Conservation (phyloP, 257 asterid species). For the Coffea eugenioides region DNA sequence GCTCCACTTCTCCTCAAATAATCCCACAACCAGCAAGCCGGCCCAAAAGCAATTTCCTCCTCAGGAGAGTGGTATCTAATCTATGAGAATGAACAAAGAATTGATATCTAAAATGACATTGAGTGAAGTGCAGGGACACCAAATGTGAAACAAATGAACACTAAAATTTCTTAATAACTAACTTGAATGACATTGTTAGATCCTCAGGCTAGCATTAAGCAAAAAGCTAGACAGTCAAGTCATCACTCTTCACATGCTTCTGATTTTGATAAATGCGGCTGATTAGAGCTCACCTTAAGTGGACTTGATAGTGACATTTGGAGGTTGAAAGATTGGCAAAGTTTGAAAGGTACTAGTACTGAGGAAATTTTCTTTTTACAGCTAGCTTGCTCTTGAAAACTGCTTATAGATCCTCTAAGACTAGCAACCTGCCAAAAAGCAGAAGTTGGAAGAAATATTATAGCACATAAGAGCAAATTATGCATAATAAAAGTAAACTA, state of each 20-base stretch:
- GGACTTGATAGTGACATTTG: conserved; percentile 81
- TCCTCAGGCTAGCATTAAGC: not conserved
- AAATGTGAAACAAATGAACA: not conserved
- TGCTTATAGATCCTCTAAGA: conserved; percentile 87
- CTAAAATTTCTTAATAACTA: not conserved
- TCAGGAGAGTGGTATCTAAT: conserved; percentile 84
- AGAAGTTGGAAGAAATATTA: conserved; percentile 12
- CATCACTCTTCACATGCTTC: not conserved
- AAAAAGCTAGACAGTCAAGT: conserved; percentile 1
- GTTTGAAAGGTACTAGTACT: conserved; percentile 65
- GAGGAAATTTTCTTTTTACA: conserved; percentile 69
- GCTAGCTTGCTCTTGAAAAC: conserved; percentile 99
- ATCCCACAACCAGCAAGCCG: conserved; percentile 99
- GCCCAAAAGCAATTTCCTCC: conserved; percentile 97
- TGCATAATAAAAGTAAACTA: not conserved
- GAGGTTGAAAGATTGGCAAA: conserved; percentile 75
- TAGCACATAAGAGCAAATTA: not conserved
- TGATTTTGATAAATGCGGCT: not conserved
- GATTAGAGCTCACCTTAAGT: conserved; percentile 54
- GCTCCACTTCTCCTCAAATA: conserved; percentile 95
- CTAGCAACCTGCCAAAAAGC: conserved; percentile 70
- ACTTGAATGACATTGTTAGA: not conserved
- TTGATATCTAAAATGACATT: not conserved
- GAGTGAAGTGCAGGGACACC: not conserved
- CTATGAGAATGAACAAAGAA: conserved; percentile 33